Conservation (phyloP, 306 rosid genomes). For the Biancaea sappan region DNA sequence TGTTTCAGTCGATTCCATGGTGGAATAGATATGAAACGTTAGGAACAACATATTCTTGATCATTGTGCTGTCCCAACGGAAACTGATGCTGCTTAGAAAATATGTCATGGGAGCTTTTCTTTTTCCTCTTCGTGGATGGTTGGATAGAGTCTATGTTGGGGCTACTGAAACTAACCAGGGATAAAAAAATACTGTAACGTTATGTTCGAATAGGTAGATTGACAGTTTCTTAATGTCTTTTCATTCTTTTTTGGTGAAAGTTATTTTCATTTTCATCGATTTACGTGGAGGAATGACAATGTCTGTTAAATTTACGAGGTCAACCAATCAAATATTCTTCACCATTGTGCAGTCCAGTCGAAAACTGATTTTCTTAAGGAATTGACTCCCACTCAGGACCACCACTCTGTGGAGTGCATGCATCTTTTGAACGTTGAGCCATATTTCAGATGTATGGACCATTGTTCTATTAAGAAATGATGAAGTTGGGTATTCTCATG, state of each 20-base stretch:
- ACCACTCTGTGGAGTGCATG: too few species aligned
- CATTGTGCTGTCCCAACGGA: background rate
- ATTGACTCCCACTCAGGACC: too few species aligned
- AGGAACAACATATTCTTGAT: background rate
- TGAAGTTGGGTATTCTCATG: too few species aligned
- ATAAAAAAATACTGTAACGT: constrained; percentile 28
- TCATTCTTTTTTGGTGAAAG: too few species aligned
- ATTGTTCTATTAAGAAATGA: too few species aligned
- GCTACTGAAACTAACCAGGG: background rate
- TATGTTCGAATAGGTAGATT: constrained; percentile 10
- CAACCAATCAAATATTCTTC: background rate
- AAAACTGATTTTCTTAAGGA: background rate
- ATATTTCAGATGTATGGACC: too few species aligned
- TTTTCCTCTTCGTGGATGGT: constrained; percentile 7
- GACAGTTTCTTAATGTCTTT: background rate
- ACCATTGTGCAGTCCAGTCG: background rate
- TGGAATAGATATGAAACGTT: constrained; percentile 41
- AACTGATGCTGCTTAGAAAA: background rate
- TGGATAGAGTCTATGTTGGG: constrained; percentile 11
- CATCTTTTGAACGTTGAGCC: too few species aligned
- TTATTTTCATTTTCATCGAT: too few species aligned
- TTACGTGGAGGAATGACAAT: background rate
- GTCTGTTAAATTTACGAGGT: background rate
- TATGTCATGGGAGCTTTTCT: background rate
- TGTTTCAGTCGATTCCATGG: constrained; percentile 58